phyloP scores from a whole-genome alignment of 768 basidiomycete genomes.

The Tylopilus subfusipes region DNA sequence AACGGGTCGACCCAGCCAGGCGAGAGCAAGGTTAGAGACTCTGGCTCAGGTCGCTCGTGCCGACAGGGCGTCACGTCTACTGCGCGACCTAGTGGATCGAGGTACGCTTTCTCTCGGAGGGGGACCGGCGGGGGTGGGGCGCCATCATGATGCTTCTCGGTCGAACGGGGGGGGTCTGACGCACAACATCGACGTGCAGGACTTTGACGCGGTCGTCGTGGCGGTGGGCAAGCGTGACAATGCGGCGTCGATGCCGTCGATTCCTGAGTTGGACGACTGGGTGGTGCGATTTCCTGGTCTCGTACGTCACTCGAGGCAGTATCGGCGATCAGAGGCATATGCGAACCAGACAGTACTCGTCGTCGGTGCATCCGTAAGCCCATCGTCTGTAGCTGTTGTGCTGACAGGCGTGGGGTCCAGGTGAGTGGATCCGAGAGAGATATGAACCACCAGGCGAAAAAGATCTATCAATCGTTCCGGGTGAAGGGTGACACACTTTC shows the following conservation, averaged over 20 bases:
- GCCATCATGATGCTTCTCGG: too few relatives aligned
- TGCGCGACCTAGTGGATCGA: slow-evolving; percentile 32
- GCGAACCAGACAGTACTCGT: slow-evolving; percentile 39
- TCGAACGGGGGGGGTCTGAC: too few relatives aligned
- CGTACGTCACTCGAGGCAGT: slow-evolving; percentile 41
- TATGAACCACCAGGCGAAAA: slow-evolving; percentile 2
- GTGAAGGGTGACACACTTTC: too few relatives aligned
- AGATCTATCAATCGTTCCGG: slow-evolving; percentile 11
- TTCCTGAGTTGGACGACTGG: slow-evolving; percentile 13
- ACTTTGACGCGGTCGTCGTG: slow-evolving; percentile 17
- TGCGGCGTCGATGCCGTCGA: slow-evolving; percentile 13
- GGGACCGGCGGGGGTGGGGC: too few relatives aligned
- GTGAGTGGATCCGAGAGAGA: too few relatives aligned
- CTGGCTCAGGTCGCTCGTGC: background rate
- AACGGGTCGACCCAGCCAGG: slow-evolving; percentile 27
- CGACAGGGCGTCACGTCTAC: slow-evolving; percentile 14
- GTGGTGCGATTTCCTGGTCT: slow-evolving; percentile 30
- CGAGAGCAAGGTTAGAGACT: slow-evolving; percentile 13
- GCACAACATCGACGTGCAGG: too few relatives aligned
- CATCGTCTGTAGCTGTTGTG: background rate
- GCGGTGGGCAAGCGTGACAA: slow-evolving; percentile 9
- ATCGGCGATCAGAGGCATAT: slow-evolving; percentile 37
- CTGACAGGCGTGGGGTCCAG: background rate
- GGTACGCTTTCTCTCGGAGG: background rate
- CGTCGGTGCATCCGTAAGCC: slow-evolving; percentile 31